Evolutionary conservation across 1,284 basidiomycete genomes (phyloP).

Genomic region (Kwoniella shivajii): DNA sequence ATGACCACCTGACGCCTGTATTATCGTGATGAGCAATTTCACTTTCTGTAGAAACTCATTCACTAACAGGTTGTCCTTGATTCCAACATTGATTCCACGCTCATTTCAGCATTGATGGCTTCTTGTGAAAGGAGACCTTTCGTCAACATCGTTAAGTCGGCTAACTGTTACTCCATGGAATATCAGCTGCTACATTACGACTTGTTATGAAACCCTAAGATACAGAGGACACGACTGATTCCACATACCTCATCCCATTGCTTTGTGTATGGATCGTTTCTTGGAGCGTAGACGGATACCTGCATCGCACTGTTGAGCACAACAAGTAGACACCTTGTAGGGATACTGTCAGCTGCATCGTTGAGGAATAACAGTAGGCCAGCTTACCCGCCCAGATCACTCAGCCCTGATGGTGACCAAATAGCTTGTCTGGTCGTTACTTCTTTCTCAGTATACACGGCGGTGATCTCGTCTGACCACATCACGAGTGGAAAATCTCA

Average conservation of each 20-base stretch:
- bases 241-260: conserved; percentile 37
- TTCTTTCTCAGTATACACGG: conserved; percentile 30
- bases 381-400: conserved; percentile 37
- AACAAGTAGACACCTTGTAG: conserved; percentile 36
- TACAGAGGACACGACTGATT: too few relatives aligned
- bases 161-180: conserved; percentile 25
- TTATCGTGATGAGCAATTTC: neutral
- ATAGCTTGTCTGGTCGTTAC: conserved; percentile 27
- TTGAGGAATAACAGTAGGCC: neutral
- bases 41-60: neutral
- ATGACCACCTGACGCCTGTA: conserved; percentile 41
- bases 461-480: conserved; percentile 32
- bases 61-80: conserved; percentile 31
- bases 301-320: conserved; percentile 32
- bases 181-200: too few relatives aligned
- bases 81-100: conserved; percentile 23
- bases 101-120: conserved; percentile 6
- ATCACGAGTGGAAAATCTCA: neutral
- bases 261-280: conserved; percentile 33
- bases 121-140: conserved; percentile 16
- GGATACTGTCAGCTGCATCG: neutral
- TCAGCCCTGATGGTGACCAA: conserved; percentile 48
- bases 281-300: conserved; percentile 40
- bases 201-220: too few relatives aligned
- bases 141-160: conserved; percentile 33